Percentiles rank a stretch among this genome's conserved stretches.
Evolutionary conservation across 805 yeast genomes (phyloP).

Genomic region (Nakazawaea holstii): DNA sequence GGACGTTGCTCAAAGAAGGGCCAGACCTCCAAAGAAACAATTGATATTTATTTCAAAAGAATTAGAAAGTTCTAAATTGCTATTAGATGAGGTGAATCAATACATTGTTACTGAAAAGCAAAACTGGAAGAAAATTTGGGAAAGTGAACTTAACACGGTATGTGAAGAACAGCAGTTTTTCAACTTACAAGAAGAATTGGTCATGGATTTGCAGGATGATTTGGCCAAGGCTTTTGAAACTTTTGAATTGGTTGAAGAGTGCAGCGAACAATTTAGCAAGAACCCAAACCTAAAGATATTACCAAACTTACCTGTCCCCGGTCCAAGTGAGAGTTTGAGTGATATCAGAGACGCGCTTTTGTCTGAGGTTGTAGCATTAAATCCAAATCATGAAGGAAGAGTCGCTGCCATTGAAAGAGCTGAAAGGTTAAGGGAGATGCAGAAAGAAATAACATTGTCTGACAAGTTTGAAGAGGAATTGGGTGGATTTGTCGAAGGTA

Average conservation of each 20-base stretch:
- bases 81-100: conserved; percentile 47
- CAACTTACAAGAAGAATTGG: conserved; percentile 82
- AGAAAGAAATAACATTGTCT: conserved; percentile 46
- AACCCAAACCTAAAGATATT: conserved; percentile 37
- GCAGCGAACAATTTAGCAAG: conserved; percentile 72
- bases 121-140: conserved; percentile 91
- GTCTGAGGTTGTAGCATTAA: conserved; percentile 69
- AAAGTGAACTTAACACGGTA: conserved; percentile 79
- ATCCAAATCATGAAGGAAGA: conserved; percentile 80
- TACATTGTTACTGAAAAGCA: conserved; percentile 70
- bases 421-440: conserved; percentile 72
- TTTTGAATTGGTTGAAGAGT: conserved; percentile 71
- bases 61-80: conserved; percentile 48
- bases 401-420: conserved; percentile 87
- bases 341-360: conserved; percentile 72
- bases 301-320: conserved; percentile 32
- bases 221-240: conserved; percentile 77
- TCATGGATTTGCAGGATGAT: conserved; percentile 76
- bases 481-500: conserved; percentile 76
- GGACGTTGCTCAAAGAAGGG: conserved; percentile 90
- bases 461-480: conserved; percentile 82
- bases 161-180: conserved; percentile 93
- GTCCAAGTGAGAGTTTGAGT: conserved; percentile 57
- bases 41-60: conserved; percentile 62
- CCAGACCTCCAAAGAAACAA: conserved; percentile 72